Evolutionary conservation across 306 rosid species (phyloP).

Genomic region (Coriaria nepalensis): DNA sequence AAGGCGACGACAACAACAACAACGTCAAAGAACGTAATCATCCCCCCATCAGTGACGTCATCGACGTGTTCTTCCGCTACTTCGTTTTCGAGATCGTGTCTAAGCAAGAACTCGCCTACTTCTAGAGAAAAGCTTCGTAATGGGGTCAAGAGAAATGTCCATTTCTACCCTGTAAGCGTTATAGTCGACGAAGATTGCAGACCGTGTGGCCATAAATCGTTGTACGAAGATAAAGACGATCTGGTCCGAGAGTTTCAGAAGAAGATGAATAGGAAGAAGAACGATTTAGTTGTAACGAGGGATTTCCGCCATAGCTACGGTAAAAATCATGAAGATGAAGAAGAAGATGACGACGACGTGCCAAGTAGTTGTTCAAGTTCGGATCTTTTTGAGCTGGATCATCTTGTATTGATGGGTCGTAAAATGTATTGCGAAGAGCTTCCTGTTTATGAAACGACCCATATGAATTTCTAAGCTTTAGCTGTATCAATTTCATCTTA

Average conservation of each 20-base stretch:
- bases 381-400: conserved; percentile 93
- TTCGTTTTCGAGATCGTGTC: conserved; percentile 69
- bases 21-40: conserved; percentile 16
- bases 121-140: conserved; percentile 32
- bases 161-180: conserved; percentile 64
- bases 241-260: conserved; percentile 43
- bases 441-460: conserved; percentile 86
- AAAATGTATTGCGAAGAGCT: conserved; percentile 53
- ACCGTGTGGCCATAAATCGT: conserved; percentile 46
- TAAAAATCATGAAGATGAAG: not conserved
- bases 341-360: conserved; percentile 32
- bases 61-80: conserved; percentile 65
- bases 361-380: conserved; percentile 69
- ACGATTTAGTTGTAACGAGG: conserved; percentile 15
- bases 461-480: conserved; percentile 11
- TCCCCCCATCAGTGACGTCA: conserved; percentile 7
- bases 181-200: conserved; percentile 54
- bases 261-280: conserved; percentile 32
- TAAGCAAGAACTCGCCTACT: conserved; percentile 61
- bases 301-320: conserved; percentile 8
- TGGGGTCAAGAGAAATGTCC: conserved; percentile 52
- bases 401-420: conserved; percentile 31
- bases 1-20: conserved; percentile 19
- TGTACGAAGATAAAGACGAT: conserved; percentile 32
- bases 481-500: too few relatives aligned